phyloP scores from a whole-genome alignment of 805 yeast species.

The Candida xyloterini region DNA sequence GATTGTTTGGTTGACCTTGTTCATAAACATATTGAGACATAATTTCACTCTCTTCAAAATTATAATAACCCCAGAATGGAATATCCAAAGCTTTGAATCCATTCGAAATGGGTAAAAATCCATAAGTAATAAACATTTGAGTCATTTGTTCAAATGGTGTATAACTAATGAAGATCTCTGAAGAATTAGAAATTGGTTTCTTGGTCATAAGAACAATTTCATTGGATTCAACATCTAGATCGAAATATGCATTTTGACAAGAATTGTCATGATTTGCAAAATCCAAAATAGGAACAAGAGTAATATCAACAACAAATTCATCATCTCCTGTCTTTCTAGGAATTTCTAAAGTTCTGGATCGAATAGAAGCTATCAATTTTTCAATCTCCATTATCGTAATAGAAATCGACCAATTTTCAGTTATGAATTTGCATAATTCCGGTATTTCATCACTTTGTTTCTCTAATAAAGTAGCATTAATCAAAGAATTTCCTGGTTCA shows the following conservation, averaged over 20 bases:
- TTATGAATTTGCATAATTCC: conserved; percentile 17
- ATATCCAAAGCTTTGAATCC: conserved; percentile 32
- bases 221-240: conserved; percentile 27
- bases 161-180: conserved; percentile 45
- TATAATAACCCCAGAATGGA: conserved; percentile 33
- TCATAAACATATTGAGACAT: conserved; percentile 28
- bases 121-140: conserved; percentile 41
- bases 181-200: not conserved
- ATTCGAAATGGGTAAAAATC: conserved; percentile 41
- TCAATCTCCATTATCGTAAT: conserved; percentile 13
- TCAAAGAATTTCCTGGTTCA: conserved; percentile 12
- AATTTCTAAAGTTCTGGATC: conserved; percentile 62
- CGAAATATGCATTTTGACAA: conserved; percentile 54
- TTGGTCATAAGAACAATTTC: conserved; percentile 2
- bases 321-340: conserved; percentile 41
- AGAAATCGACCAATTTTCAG: conserved; percentile 17
- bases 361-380: conserved; percentile 40
- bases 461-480: conserved; percentile 15
- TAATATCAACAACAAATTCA: conserved; percentile 46
- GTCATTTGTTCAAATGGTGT: conserved; percentile 41
- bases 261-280: conserved; percentile 59
- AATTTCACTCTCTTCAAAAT: conserved; percentile 9
- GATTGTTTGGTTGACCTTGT: conserved; percentile 37
- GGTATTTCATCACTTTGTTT: conserved; percentile 13
- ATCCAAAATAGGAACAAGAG: conserved; percentile 65